phyloP scores from a whole-genome alignment of 2,329 filamentous ascomycete species.

The Grosmannia clavigera region DNA sequence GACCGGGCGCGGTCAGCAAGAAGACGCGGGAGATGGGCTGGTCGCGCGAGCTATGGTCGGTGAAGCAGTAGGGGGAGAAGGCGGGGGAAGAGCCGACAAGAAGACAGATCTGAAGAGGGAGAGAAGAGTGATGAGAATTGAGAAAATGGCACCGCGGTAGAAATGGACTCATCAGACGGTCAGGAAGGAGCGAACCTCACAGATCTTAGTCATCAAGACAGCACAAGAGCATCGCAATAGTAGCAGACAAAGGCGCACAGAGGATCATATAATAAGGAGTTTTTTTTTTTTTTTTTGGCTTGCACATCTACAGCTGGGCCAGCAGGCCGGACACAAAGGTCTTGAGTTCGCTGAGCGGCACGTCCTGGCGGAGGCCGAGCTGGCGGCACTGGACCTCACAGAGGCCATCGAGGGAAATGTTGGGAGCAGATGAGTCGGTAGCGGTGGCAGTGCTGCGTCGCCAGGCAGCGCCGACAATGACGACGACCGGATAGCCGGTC shows the following conservation, averaged over 20 bases:
- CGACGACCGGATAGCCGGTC: conserved; percentile 73
- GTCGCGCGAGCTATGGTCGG: conserved; percentile 50
- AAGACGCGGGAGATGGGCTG: conserved; percentile 50
- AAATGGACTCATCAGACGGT: background rate
- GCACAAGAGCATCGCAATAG: background rate
- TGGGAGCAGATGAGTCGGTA: background rate
- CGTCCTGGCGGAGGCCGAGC: conserved; percentile 47
- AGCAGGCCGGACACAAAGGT: conserved; percentile 34
- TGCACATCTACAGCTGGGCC: conserved; percentile 28
- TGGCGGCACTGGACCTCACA: conserved; percentile 71
- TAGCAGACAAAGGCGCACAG: background rate
- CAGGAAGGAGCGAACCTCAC: background rate
- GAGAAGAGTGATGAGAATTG: background rate
- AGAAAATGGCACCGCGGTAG: background rate
- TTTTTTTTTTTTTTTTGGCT: background rate
- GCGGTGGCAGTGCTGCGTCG: conserved; percentile 39
- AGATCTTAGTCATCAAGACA: background rate
- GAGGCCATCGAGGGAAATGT: conserved; percentile 1
- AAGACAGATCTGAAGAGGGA: background rate
- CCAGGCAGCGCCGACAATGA: conserved; percentile 68
- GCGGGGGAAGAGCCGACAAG: background rate
- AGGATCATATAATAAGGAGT: background rate
- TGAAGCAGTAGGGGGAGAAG: conserved; percentile 26
- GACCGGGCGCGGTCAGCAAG: conserved; percentile 37
- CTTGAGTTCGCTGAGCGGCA: conserved; percentile 37